Percentiles rank a stretch among this genome's conserved stretches.
phyloP scores from a whole-genome alignment of 2,329 filamentous ascomycete species.

The Juglanconis sp. region DNA sequence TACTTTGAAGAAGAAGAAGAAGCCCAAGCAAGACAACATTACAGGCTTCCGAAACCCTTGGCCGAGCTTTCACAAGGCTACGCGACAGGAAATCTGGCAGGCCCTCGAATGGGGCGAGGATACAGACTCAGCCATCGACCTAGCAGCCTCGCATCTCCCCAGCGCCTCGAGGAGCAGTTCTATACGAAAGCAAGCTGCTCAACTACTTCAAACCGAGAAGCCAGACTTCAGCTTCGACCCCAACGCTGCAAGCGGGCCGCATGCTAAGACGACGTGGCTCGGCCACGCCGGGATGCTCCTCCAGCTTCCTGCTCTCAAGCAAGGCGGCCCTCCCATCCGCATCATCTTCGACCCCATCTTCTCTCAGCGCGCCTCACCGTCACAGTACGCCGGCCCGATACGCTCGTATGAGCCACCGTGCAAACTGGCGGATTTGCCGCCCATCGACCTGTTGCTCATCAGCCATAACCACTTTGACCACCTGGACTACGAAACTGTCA shows the following conservation, averaged over 20 bases:
- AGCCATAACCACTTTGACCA: conserved; percentile 58
- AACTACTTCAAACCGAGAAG: conserved; percentile 18
- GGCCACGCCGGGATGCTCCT: conserved; percentile 72
- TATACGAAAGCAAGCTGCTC: conserved; percentile 19
- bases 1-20: neutral
- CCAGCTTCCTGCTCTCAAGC: conserved; percentile 53
- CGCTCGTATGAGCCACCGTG: conserved; percentile 51
- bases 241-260: neutral
- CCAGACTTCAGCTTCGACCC: conserved; percentile 24
- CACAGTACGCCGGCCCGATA: conserved; percentile 44
- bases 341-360: conserved; percentile 54
- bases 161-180: neutral
- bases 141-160: conserved; percentile 21
- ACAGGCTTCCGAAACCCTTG: conserved; percentile 27
- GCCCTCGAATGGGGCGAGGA: conserved; percentile 24
- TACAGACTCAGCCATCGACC: conserved; percentile 19
- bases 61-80: conserved; percentile 26
- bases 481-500: conserved; percentile 44
- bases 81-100: conserved; percentile 18
- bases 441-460: conserved; percentile 49
- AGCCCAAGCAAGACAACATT: neutral
- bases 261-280: conserved; percentile 61
- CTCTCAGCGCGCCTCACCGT: conserved; percentile 36
- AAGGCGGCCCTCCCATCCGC: conserved; percentile 30
- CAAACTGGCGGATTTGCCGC: conserved; percentile 43